These are phyloP conservation scores for Rhynchosporium graminicola DNA, from an alignment of 2,329 filamentous ascomycete genomes.

Conservation along the genomic window DNA sequence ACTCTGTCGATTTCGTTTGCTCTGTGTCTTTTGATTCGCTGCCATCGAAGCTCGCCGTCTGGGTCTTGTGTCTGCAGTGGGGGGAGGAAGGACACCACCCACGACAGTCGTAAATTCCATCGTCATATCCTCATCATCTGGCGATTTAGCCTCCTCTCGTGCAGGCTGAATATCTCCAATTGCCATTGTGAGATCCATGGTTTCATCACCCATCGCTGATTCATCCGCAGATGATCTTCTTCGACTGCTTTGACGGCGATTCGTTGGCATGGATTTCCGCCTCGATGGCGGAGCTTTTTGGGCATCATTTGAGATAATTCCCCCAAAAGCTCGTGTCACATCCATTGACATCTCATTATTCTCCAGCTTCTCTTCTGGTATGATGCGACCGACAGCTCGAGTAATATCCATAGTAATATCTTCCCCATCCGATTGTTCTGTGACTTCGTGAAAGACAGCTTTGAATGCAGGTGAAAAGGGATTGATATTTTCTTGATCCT, in stretches of 20 bases:
- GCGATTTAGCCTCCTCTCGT: constrained; percentile 40
- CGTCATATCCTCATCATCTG: constrained; percentile 68
- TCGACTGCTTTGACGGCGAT: constrained; percentile 42
- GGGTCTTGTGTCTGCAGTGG: constrained; percentile 40
- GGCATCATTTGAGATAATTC: constrained; percentile 58
- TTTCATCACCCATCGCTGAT: constrained; percentile 40
- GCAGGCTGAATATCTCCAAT: constrained; percentile 53
- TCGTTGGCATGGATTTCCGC: constrained; percentile 38
- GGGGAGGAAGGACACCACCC: constrained; percentile 52
- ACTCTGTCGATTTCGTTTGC: constrained; percentile 42
- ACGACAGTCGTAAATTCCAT: constrained; percentile 76
- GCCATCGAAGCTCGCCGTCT: constrained; percentile 28
- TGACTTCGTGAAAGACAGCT: constrained; percentile 34
- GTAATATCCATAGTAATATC: constrained; percentile 61
- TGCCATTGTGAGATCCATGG: constrained; percentile 58
- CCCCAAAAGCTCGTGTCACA: constrained; percentile 79
- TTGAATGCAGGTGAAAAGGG: constrained; percentile 45
- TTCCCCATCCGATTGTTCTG: constrained; percentile 34
- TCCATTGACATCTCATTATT: constrained; percentile 81
- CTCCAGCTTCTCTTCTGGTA: constrained; percentile 36
- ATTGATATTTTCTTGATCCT: constrained; percentile 52
- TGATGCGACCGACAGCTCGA: constrained; percentile 55
- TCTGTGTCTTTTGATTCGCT: constrained; percentile 19
- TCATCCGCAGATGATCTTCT: constrained; percentile 41
- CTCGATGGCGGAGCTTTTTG: constrained; percentile 28